phyloP scores from a whole-genome alignment of 2,329 filamentous ascomycete genomes.

The Tolypocladium ophioglossoides region DNA sequence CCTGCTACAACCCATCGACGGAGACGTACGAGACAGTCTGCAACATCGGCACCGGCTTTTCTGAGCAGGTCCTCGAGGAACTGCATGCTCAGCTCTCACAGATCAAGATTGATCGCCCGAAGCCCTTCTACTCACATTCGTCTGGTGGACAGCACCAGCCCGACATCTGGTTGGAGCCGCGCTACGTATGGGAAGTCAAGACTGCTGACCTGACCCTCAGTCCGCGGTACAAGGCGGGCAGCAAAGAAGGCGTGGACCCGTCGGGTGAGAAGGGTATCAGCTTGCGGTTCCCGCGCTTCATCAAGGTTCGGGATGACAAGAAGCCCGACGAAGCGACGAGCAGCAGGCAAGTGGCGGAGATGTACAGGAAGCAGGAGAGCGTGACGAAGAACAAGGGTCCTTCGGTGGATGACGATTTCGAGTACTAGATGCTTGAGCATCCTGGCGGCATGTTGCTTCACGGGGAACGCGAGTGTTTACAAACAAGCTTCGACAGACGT shows the following conservation, averaged over 20 bases:
- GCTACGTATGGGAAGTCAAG: slow-evolving; percentile 94
- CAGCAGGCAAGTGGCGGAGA: slow-evolving; percentile 80
- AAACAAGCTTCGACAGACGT: too few species aligned
- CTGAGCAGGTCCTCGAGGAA: slow-evolving; percentile 84
- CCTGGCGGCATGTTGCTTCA: neutral
- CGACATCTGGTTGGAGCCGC: slow-evolving; percentile 96
- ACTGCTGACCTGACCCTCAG: slow-evolving; percentile 90
- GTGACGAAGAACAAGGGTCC: slow-evolving; percentile 79
- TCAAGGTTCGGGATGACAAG: slow-evolving; percentile 88
- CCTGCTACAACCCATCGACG: slow-evolving; percentile 73
- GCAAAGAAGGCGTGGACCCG: slow-evolving; percentile 65
- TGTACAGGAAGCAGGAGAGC: slow-evolving; percentile 93
- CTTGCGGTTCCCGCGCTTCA: slow-evolving; percentile 84
- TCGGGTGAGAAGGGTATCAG: slow-evolving; percentile 70
- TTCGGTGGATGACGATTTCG: slow-evolving; percentile 90
- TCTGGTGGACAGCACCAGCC: slow-evolving; percentile 82
- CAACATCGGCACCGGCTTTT: slow-evolving; percentile 97
- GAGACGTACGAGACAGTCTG: slow-evolving; percentile 92
- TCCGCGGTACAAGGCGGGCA: slow-evolving; percentile 86
- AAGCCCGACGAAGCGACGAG: slow-evolving; percentile 85
- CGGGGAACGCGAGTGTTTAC: neutral
- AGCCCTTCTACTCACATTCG: slow-evolving; percentile 90
- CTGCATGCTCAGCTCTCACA: slow-evolving; percentile 66
- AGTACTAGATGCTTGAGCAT: slow-evolving; percentile 52
- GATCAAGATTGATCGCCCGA: slow-evolving; percentile 77